Conservation (phyloP, 106 monocot genomes). For the Dioscorea dumetorum region DNA sequence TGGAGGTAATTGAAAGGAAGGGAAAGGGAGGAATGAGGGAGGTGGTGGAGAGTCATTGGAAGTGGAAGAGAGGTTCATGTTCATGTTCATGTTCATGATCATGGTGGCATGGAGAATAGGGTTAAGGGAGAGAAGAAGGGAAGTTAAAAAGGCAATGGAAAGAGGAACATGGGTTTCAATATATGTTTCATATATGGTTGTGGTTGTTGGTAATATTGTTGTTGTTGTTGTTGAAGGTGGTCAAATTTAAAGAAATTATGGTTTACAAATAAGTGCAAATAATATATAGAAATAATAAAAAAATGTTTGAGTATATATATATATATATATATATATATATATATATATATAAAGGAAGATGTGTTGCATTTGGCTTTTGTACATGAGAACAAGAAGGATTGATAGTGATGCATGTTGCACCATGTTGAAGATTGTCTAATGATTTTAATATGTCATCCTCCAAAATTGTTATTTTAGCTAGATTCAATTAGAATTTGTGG, state of each 20-base stretch:
- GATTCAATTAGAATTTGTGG: no score
- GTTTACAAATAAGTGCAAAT: no score
- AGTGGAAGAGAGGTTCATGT: no score
- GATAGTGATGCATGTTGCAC: neutral
- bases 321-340: no score
- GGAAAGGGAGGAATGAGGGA: neutral
- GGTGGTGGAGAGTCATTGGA: neutral
- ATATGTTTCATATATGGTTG: no score
- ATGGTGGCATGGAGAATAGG: neutral
- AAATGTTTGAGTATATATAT: no score
- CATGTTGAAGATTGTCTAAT: neutral
- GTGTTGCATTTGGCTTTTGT: constrained; percentile 1
- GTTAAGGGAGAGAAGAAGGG: neutral
- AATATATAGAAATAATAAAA: no score
- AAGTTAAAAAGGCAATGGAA: neutral
- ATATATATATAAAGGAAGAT: no score
- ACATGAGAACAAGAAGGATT: constrained; percentile 4
- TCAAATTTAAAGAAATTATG: no score
- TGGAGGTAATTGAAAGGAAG: neutral
- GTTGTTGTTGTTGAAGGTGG: neutral
- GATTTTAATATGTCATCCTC: no score
- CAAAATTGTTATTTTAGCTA: no score
- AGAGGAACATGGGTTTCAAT: neutral
- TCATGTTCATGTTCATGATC: no score
- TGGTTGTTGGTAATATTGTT: neutral